A percentile compares a stretch with the other conserved stretches of the same genome.
Evolutionary conservation across 2,329 filamentous ascomycete genomes (phyloP).

Genomic region (Nectriaceae sp.): DNA sequence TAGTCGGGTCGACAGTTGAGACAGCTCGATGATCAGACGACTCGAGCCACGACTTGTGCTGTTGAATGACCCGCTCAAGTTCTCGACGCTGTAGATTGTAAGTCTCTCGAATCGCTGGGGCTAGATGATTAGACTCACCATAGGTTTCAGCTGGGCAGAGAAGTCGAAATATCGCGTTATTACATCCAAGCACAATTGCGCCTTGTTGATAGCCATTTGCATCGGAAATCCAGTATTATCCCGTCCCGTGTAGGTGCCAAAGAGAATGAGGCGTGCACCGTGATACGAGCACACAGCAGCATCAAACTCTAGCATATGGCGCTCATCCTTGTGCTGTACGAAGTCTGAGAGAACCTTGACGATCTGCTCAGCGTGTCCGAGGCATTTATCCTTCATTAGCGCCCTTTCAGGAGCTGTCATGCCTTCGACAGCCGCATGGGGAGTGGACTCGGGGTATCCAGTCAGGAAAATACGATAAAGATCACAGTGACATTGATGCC

Average conservation of each 20-base stretch:
- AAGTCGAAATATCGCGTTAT: constrained; percentile 30
- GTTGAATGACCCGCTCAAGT: constrained; percentile 27
- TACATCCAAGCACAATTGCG: constrained; percentile 26
- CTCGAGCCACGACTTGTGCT: constrained; percentile 27
- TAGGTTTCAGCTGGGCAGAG: constrained; percentile 27
- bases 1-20: constrained; percentile 10
- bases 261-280: constrained; percentile 40
- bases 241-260: constrained; percentile 27
- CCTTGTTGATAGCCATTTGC: constrained; percentile 29
- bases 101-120: background rate
- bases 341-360: constrained; percentile 37
- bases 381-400: constrained; percentile 33
- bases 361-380: constrained; percentile 41
- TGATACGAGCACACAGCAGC: constrained; percentile 46
- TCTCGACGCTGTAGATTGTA: constrained; percentile 21
- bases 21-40: constrained; percentile 20
- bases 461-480: constrained; percentile 45
- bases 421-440: constrained; percentile 33
- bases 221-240: constrained; percentile 27
- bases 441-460: constrained; percentile 43
- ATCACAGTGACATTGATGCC: constrained; percentile 46
- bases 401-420: constrained; percentile 22
- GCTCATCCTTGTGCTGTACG: constrained; percentile 30
- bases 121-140: constrained; percentile 13
- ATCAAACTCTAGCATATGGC: constrained; percentile 40